Conservation (phyloP, 2,329 filamentous ascomycete species). For the Claviceps maximensis region DNA sequence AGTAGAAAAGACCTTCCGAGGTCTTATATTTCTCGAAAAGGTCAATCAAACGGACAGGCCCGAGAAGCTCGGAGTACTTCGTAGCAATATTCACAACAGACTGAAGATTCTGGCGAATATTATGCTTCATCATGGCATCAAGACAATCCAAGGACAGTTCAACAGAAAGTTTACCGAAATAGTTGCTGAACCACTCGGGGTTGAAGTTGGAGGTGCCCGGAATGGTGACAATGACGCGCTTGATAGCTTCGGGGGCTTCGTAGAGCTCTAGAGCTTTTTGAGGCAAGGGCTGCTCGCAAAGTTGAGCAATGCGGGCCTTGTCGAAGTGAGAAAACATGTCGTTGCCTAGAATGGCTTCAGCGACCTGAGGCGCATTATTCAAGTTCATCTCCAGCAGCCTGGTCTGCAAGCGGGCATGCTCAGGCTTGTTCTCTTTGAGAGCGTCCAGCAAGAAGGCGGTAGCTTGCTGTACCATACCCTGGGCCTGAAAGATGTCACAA, state of each 20-base stretch:
- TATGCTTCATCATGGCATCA: constrained; percentile 90
- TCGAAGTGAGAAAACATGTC: constrained; percentile 99
- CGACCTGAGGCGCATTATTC: constrained; percentile 90
- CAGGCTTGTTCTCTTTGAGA: constrained; percentile 84
- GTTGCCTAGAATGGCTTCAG: constrained; percentile 93
- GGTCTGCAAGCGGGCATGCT: constrained; percentile 88
- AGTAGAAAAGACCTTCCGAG: constrained; percentile 93
- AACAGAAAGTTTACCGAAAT: constrained; percentile 88
- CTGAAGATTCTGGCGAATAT: constrained; percentile 94
- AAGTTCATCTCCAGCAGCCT: constrained; percentile 96
- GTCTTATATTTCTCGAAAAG: constrained; percentile 97
- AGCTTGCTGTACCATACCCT: constrained; percentile 94
- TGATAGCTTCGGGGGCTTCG: constrained; percentile 78
- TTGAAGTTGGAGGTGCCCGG: constrained; percentile 73
- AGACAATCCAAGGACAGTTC: constrained; percentile 90
- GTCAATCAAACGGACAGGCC: constrained; percentile 75
- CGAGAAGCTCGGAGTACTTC: constrained; percentile 93
- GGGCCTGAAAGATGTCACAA: constrained; percentile 94
- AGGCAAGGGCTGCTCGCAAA: constrained; percentile 84
- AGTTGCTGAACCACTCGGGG: constrained; percentile 80
- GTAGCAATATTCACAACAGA: constrained; percentile 91
- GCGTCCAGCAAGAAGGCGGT: constrained; percentile 97
- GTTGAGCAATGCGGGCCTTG: constrained; percentile 70
- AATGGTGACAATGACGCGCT: constrained; percentile 78
- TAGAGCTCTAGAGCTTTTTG: constrained; percentile 89